phyloP scores from a whole-genome alignment of 441 rosid genomes.

The Adansonia grandidieri region DNA sequence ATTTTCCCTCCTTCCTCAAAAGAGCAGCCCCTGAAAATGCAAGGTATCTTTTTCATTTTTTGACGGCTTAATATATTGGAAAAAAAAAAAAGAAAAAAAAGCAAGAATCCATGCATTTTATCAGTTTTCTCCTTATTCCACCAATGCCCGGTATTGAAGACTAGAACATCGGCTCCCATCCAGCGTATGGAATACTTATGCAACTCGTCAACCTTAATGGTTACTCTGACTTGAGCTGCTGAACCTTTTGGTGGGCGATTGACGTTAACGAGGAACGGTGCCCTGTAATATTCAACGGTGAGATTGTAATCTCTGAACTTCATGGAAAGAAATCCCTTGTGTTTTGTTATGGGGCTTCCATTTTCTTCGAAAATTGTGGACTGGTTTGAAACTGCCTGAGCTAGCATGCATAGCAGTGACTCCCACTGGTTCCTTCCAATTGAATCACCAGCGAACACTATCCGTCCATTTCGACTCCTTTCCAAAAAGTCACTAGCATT shows the following conservation, averaged over 20 bases:
- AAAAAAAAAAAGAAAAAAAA: not conserved
- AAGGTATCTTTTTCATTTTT: not conserved
- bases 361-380: slow-evolving; percentile 71
- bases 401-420: slow-evolving; percentile 75
- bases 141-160: slow-evolving; percentile 88
- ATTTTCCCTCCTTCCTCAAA: slow-evolving; percentile 74
- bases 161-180: slow-evolving; percentile 71
- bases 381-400: slow-evolving; percentile 55
- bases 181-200: slow-evolving; percentile 71
- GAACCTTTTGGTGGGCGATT: slow-evolving; percentile 59
- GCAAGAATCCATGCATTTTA: slow-evolving; percentile 44
- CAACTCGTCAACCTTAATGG: slow-evolving; percentile 62
- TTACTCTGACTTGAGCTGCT: slow-evolving; percentile 39
- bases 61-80: not conserved
- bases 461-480: slow-evolving; percentile 67
- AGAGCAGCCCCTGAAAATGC: slow-evolving; percentile 58
- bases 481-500: slow-evolving; percentile 71
- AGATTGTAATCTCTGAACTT: slow-evolving; percentile 69
- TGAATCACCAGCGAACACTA: slow-evolving; percentile 90
- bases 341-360: slow-evolving; percentile 74
- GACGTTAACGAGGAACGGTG: slow-evolving; percentile 65
- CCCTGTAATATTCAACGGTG: slow-evolving; percentile 77
- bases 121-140: slow-evolving; percentile 78
- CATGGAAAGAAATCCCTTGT: slow-evolving; percentile 84
- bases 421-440: slow-evolving; percentile 97